These are phyloP conservation scores for Cladosporium oxysporum DNA, from an alignment of 2,329 filamentous ascomycete genomes.

Conservation along the genomic window DNA sequence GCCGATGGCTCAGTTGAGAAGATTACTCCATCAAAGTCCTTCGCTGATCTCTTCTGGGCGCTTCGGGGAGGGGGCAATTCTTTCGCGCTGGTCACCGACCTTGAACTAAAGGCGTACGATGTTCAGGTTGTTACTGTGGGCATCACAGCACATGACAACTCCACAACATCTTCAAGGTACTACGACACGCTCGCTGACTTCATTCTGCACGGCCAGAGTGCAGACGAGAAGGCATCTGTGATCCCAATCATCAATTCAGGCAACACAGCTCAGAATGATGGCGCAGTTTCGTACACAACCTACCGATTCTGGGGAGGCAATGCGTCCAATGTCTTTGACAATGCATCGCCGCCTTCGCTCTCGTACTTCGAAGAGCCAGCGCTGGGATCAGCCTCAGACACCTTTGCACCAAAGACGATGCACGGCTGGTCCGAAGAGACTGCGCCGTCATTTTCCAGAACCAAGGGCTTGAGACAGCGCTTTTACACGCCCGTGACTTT, in stretches of 20 bases:
- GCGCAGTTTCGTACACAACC: slow-evolving; percentile 4
- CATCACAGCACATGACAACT: not conserved
- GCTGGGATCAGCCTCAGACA: not conserved
- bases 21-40: slow-evolving; percentile 14
- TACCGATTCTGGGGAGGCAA: slow-evolving; percentile 13
- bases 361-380: not conserved
- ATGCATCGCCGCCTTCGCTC: not conserved
- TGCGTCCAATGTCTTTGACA: not conserved
- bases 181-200: slow-evolving; percentile 8
- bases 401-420: slow-evolving; percentile 5
- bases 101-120: slow-evolving; percentile 11
- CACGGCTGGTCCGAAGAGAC: slow-evolving; percentile 10
- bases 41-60: slow-evolving; percentile 26
- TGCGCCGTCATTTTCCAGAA: not conserved
- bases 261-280: not conserved
- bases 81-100: slow-evolving; percentile 25
- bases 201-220: not conserved
- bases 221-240: slow-evolving; percentile 10
- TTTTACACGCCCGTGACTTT: slow-evolving; percentile 6
- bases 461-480: not conserved
- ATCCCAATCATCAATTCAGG: not conserved
- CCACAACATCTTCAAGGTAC: not conserved
- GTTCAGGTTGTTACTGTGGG: not conserved
- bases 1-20: slow-evolving; percentile 21
- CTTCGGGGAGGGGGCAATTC: slow-evolving; percentile 23